phyloP scores from a whole-genome alignment of 768 basidiomycete genomes.

The Podaxis pistillaris region DNA sequence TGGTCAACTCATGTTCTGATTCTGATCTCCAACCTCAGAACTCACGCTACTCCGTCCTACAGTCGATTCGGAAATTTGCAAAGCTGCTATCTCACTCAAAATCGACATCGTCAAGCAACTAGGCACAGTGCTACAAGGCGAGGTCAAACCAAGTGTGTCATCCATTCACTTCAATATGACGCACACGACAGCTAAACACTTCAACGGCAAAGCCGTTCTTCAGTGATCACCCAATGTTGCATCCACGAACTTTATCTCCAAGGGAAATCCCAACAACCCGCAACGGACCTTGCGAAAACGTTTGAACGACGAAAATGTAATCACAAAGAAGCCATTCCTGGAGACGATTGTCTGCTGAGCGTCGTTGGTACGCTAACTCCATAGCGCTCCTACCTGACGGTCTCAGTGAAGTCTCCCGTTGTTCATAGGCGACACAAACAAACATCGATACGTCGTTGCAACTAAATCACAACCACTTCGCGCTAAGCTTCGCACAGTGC shows the following conservation, averaged over 20 bases:
- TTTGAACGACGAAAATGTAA: slow-evolving; percentile 96
- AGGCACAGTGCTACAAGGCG: slow-evolving; percentile 76
- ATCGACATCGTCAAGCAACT: slow-evolving; percentile 79
- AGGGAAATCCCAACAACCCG: slow-evolving; percentile 68
- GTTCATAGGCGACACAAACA: slow-evolving; percentile 70
- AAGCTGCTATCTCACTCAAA: slow-evolving; percentile 62
- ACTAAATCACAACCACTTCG: slow-evolving; percentile 80
- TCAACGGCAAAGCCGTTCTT: slow-evolving; percentile 44
- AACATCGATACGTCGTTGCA: slow-evolving; percentile 89
- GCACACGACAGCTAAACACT: slow-evolving; percentile 19
- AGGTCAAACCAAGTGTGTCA: slow-evolving; percentile 86
- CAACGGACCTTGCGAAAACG: slow-evolving; percentile 86
- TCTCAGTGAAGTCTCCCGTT: not conserved
- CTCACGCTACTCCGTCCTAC: slow-evolving; percentile 12
- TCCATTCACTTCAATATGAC: not conserved
- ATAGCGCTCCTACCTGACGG: not conserved
- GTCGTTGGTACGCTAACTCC: slow-evolving; percentile 66
- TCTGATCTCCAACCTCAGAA: slow-evolving; percentile 8
- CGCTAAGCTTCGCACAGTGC: slow-evolving; percentile 62
- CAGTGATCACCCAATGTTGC: slow-evolving; percentile 99
- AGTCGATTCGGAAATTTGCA: slow-evolving; percentile 90
- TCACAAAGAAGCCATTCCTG: slow-evolving; percentile 82
- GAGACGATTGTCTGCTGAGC: slow-evolving; percentile 77
- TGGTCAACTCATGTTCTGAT: slow-evolving; percentile 42
- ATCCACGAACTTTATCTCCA: slow-evolving; percentile 91